Percentiles rank a stretch among this genome's conserved stretches.
Evolutionary conservation across 140 eudicot species (phyloP).

Genomic region (Erigeron philadelphicus): DNA sequence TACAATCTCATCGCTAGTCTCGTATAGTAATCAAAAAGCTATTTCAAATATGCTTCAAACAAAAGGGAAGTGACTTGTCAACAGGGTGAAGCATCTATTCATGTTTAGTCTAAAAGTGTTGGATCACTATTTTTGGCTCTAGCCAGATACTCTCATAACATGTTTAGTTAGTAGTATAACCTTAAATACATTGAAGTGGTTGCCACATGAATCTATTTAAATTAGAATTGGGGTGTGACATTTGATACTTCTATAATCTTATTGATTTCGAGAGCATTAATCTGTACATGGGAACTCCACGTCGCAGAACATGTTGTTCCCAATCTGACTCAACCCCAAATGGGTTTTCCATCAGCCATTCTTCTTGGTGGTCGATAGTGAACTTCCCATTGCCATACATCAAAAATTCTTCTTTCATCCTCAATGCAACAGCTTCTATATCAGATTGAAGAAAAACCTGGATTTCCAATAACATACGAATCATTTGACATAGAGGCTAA

Average conservation of each 20-base stretch:
- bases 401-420: slow-evolving; percentile 67
- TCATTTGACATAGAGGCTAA: not conserved
- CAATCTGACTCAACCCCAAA: slow-evolving; percentile 80
- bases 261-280: slow-evolving; percentile 49
- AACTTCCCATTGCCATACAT: slow-evolving; percentile 57
- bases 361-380: slow-evolving; percentile 33
- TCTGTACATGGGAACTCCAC: slow-evolving; percentile 76
- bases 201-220: not conserved
- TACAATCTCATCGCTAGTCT: no score
- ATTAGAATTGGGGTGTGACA: not conserved
- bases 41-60: no score
- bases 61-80: no score
- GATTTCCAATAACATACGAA: slow-evolving; percentile 18
- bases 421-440: slow-evolving; percentile 59
- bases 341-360: slow-evolving; percentile 72
- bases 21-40: no score
- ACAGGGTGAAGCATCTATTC: not conserved
- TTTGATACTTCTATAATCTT: not conserved
- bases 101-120: not conserved
- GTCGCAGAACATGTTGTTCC: slow-evolving; percentile 69
- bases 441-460: slow-evolving; percentile 90
- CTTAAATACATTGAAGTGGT: not conserved
- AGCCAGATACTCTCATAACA: not conserved
- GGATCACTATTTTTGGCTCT: not conserved
- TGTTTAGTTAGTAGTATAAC: not conserved